Conservation (phyloP, 768 basidiomycete species). For the Punctularia strigosozonata region DNA sequence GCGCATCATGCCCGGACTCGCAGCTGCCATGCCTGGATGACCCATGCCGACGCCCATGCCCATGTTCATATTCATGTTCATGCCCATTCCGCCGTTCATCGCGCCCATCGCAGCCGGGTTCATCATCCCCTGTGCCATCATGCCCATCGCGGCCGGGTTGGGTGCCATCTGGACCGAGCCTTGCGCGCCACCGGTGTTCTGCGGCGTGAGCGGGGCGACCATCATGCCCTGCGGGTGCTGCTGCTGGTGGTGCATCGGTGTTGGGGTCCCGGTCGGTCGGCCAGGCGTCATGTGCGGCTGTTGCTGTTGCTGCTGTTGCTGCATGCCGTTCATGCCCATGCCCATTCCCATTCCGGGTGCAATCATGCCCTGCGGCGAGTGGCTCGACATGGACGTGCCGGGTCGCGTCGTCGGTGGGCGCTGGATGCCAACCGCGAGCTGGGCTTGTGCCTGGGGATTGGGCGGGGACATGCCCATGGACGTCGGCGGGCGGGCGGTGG, state of each 20-base stretch:
- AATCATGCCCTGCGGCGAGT: conserved; percentile 6
- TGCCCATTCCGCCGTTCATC: conserved; percentile 6
- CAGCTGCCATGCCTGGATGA: background rate
- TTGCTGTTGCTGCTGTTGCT: conserved; percentile 2
- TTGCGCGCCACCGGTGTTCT: conserved; percentile 10
- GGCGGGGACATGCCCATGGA: background rate
- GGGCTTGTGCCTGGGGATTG: background rate
- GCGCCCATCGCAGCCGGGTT: background rate
- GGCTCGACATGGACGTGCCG: conserved; percentile 9
- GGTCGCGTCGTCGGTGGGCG: background rate
- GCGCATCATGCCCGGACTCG: background rate
- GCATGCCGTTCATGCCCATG: conserved; percentile 5
- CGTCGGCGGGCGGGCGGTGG: background rate
- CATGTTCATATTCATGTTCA: conserved; percentile 5
- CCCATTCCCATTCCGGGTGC: too few species aligned
- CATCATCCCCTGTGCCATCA: conserved; percentile 1
- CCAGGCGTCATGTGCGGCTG: conserved; percentile 5
- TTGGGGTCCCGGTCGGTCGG: conserved; percentile 6
- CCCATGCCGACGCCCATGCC: background rate
- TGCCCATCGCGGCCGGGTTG: conserved; percentile 1
- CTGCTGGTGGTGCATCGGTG: conserved; percentile 6
- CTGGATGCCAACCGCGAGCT: background rate
- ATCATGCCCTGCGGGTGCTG: conserved; percentile 8
- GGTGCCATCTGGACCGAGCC: conserved; percentile 11
- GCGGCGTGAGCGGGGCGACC: conserved; percentile 13